Percentiles rank a stretch among this genome's conserved stretches.
These are phyloP conservation scores for Phlebiopsis gigantea DNA, from an alignment of 768 basidiomycete genomes.

Conservation along the genomic window DNA sequence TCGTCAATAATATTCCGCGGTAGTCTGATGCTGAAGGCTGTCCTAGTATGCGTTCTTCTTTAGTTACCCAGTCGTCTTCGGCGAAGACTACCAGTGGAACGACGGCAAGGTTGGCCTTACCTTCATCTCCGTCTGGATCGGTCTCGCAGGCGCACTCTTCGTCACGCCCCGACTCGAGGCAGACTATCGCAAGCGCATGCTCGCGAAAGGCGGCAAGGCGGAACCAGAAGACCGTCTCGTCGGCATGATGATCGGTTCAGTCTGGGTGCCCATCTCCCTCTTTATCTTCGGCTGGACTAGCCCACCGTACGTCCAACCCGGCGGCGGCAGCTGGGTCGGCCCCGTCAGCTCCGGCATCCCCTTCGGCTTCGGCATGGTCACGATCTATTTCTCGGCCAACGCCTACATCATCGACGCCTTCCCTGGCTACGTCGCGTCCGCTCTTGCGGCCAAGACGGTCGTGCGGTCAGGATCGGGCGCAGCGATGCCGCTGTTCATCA, in stretches of 20 bases:
- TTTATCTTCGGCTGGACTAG: constrained; percentile 40
- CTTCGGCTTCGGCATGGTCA: constrained; percentile 35
- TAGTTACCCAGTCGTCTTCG: constrained; percentile 34
- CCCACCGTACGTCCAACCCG: constrained; percentile 28
- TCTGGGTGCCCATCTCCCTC: constrained; percentile 31
- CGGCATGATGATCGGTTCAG: constrained; percentile 34
- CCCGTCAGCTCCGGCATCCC: constrained; percentile 31
- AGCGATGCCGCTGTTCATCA: constrained; percentile 32
- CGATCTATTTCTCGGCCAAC: constrained; percentile 35
- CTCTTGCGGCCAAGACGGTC: constrained; percentile 35
- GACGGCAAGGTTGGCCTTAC: constrained; percentile 34
- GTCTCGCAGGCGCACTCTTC: constrained; percentile 30
- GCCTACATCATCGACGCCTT: constrained; percentile 37
- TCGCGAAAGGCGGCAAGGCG: constrained; percentile 31
- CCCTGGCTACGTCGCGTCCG: constrained; percentile 33
- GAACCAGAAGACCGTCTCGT: constrained; percentile 38
- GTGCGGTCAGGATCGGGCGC: constrained; percentile 30
- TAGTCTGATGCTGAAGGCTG: neutral
- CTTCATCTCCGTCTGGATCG: constrained; percentile 37
- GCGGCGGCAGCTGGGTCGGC: constrained; percentile 34
- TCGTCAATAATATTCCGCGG: neutral
- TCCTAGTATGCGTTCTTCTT: constrained; percentile 30
- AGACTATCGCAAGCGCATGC: constrained; percentile 27
- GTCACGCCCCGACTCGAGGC: constrained; percentile 29
- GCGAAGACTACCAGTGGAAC: constrained; percentile 31